A percentile compares a stretch with the other conserved stretches of the same genome.
Evolutionary conservation across 176 grass and related monocot species (phyloP).

Genomic region (Coix lacrymajobi): DNA sequence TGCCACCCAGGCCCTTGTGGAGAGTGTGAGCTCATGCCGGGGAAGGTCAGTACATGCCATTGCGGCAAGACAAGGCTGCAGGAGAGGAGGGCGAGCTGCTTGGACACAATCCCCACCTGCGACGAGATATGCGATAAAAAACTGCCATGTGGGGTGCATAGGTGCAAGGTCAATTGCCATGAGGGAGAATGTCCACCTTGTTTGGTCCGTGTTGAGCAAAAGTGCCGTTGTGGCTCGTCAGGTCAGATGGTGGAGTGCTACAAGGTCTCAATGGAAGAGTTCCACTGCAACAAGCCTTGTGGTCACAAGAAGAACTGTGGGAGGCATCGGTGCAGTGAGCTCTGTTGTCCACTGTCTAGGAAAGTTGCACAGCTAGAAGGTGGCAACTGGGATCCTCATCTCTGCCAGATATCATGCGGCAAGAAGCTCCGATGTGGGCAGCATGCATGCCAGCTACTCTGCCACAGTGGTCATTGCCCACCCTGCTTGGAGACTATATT

Average conservation of each 20-base stretch:
- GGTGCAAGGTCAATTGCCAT: slow-evolving; percentile 71
- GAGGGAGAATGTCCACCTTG: slow-evolving; percentile 70
- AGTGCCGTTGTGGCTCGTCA: slow-evolving; percentile 71
- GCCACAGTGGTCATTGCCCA: slow-evolving; percentile 80
- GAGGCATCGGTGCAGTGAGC: slow-evolving; percentile 85
- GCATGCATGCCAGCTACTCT: slow-evolving; percentile 73
- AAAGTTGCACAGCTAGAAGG: slow-evolving; percentile 25
- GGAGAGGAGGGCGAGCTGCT: slow-evolving; percentile 59
- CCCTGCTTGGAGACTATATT: slow-evolving; percentile 91
- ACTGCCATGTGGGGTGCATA: slow-evolving; percentile 65
- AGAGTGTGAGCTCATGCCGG: slow-evolving; percentile 59
- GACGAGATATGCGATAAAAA: slow-evolving; percentile 63
- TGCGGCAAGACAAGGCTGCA: slow-evolving; percentile 68
- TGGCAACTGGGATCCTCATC: slow-evolving; percentile 62
- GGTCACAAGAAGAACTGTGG: slow-evolving; percentile 93
- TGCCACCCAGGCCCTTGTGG: slow-evolving; percentile 84
- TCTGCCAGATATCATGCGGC: slow-evolving; percentile 76
- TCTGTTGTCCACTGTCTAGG: slow-evolving; percentile 63
- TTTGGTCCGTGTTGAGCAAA: slow-evolving; percentile 67
- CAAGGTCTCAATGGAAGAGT: slow-evolving; percentile 46
- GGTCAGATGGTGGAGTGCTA: slow-evolving; percentile 67
- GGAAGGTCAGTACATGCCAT: slow-evolving; percentile 67
- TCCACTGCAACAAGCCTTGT: slow-evolving; percentile 70
- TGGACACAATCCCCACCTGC: slow-evolving; percentile 77
- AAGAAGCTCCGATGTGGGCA: slow-evolving; percentile 90